These are phyloP conservation scores for Pigoraptor vietnamica DNA, from an alignment of 78 protist genomes.

Conservation along the genomic window DNA sequence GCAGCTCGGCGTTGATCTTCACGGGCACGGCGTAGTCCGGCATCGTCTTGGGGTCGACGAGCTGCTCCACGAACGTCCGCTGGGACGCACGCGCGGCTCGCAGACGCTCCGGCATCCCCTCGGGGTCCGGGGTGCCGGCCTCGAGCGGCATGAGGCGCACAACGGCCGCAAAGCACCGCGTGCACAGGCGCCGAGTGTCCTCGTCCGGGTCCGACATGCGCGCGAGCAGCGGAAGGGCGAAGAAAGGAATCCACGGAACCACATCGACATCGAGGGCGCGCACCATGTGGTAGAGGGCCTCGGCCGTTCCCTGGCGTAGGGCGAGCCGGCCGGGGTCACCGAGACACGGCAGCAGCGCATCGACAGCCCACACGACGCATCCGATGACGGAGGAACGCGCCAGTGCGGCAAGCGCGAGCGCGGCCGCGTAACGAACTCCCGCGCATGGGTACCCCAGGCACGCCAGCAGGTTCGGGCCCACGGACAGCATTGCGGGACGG, in stretches of 20 bases:
- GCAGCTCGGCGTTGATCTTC: constrained; percentile 54
- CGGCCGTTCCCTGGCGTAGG: constrained; percentile 24
- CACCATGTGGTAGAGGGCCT: not conserved
- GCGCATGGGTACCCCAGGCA: not conserved
- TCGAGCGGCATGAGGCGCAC: constrained; percentile 53
- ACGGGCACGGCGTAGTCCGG: constrained; percentile 27
- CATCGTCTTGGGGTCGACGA: constrained; percentile 29
- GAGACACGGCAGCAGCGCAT: constrained; percentile 2
- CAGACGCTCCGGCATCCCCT: constrained; percentile 24
- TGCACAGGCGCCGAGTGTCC: constrained; percentile 16
- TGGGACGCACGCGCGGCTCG: not conserved
- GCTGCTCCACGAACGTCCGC: constrained; percentile 51
- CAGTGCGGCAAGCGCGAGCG: not conserved
- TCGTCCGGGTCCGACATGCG: constrained; percentile 11
- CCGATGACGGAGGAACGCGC: not conserved
- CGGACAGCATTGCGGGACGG: not conserved
- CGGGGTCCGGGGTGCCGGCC: constrained; percentile 34
- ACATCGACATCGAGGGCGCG: not conserved
- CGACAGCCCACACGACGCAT: not conserved
- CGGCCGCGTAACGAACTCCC: not conserved
- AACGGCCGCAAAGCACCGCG: constrained; percentile 34
- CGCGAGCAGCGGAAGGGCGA: not conserved
- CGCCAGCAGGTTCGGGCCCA: not conserved
- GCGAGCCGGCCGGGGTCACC: not conserved
- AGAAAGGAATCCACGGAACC: not conserved